phyloP scores from a whole-genome alignment of 1,139 yeast species.

The Suhomyces coccinellae region DNA sequence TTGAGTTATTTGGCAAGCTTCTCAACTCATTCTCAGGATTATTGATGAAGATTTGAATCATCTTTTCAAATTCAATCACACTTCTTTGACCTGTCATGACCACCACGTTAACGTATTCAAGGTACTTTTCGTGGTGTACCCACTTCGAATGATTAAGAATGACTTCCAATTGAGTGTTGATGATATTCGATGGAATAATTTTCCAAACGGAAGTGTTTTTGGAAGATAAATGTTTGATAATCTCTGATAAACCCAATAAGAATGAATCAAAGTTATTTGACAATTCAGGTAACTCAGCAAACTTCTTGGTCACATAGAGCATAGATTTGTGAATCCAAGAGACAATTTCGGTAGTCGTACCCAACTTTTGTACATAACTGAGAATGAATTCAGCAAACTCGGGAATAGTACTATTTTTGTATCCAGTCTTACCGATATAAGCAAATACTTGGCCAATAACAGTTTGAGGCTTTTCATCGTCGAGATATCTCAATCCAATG shows the following conservation, averaged over 20 bases:
- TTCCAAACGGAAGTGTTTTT: conserved; percentile 35
- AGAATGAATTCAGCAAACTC: conserved; percentile 26
- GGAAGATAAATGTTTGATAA: conserved; percentile 17
- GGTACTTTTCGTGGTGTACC: conserved; percentile 34
- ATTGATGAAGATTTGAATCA: conserved; percentile 65
- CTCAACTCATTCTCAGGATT: conserved; percentile 41
- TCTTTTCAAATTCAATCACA: conserved; percentile 48
- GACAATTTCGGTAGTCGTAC: conserved; percentile 9
- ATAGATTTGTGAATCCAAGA: conserved; percentile 52
- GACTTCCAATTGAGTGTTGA: conserved; percentile 72
- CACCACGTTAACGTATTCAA: conserved; percentile 46
- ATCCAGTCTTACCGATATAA: conserved; percentile 16
- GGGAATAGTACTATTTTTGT: conserved; percentile 26
- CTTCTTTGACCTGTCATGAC: conserved; percentile 36
- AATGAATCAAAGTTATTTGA: conserved; percentile 35
- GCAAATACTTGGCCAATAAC: conserved; percentile 17
- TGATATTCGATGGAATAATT: conserved; percentile 44
- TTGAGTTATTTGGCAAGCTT: conserved; percentile 25
- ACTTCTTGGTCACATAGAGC: conserved; percentile 59
- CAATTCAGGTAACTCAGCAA: conserved; percentile 51
- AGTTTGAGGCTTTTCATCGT: background rate
- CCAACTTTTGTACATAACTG: conserved; percentile 12
- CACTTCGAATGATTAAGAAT: conserved; percentile 50
- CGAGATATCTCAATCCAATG: conserved; percentile 15
- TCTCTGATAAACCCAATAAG: conserved; percentile 21